Percentiles rank a stretch among this genome's conserved stretches.
Conservation (phyloP, 2,329 filamentous ascomycete genomes). For the Monilinia polystroma region DNA sequence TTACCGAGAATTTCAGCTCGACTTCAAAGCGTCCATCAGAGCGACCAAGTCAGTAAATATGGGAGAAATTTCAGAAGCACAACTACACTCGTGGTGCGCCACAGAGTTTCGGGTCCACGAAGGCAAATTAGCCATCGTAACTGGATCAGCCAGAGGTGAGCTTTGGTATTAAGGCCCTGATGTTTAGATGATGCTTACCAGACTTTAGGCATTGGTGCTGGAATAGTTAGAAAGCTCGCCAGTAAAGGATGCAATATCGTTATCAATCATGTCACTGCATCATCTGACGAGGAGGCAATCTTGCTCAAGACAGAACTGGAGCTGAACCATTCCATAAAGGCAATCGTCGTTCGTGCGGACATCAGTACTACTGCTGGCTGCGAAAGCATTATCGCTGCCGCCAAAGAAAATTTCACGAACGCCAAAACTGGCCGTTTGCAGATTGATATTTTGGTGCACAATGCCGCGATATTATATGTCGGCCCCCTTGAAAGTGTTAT, state of each 20-base stretch:
- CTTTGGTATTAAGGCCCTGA: neutral
- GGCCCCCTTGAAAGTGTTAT: slow-evolving; percentile 60
- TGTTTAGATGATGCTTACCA: slow-evolving; percentile 11
- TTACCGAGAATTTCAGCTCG: neutral
- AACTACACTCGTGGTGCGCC: slow-evolving; percentile 23
- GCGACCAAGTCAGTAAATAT: slow-evolving; percentile 3
- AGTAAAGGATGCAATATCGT: slow-evolving; percentile 60
- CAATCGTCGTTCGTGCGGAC: slow-evolving; percentile 65
- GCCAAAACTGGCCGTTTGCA: slow-evolving; percentile 53
- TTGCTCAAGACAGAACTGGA: slow-evolving; percentile 54
- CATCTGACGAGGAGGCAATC: slow-evolving; percentile 51
- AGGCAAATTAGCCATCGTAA: slow-evolving; percentile 74
- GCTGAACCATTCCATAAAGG: slow-evolving; percentile 56
- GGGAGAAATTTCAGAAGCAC: neutral
- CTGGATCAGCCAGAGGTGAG: slow-evolving; percentile 71
- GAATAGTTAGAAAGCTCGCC: slow-evolving; percentile 63
- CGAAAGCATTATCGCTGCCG: slow-evolving; percentile 54
- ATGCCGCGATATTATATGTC: slow-evolving; percentile 70
- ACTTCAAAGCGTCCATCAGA: neutral
- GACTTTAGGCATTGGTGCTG: slow-evolving; percentile 63
- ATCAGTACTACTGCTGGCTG: slow-evolving; percentile 61
- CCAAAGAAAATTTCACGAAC: slow-evolving; percentile 40
- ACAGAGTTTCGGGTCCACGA: slow-evolving; percentile 48
- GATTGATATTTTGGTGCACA: slow-evolving; percentile 82
- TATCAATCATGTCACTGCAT: slow-evolving; percentile 62